A percentile compares a stretch with the other conserved stretches of the same genome.
phyloP scores from a whole-genome alignment of 495 filamentous ascomycete species.

The Aspergillus hancockii region DNA sequence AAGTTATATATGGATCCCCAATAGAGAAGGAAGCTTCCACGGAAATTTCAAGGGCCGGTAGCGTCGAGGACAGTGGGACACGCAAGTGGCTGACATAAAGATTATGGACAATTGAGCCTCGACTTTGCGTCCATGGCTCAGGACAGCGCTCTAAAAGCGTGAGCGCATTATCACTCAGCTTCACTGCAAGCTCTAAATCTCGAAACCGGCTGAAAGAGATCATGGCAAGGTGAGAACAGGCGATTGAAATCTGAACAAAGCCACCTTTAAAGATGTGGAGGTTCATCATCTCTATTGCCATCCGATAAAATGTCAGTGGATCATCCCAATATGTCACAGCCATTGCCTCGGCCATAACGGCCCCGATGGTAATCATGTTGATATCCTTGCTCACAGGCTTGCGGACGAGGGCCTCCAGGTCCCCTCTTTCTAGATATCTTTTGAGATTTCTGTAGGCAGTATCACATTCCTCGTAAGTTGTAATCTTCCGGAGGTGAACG shows the following conservation, averaged over 20 bases:
- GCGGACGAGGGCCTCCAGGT: conserved; percentile 54
- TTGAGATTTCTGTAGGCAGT: conserved; percentile 62
- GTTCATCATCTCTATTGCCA: conserved; percentile 69
- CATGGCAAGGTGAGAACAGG: conserved; percentile 72
- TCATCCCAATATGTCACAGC: conserved; percentile 85
- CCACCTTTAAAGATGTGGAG: conserved; percentile 64
- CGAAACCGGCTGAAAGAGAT: conserved; percentile 73
- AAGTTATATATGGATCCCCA: conserved; percentile 72
- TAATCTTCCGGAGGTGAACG: conserved; percentile 61
- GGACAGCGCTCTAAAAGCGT: conserved; percentile 65
- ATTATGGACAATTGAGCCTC: conserved; percentile 70
- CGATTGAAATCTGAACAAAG: conserved; percentile 75
- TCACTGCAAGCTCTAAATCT: conserved; percentile 66
- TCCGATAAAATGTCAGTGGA: conserved; percentile 71
- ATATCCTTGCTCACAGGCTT: conserved; percentile 54
- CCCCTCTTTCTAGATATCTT: conserved; percentile 57
- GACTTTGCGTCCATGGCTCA: conserved; percentile 68
- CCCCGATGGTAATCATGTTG: conserved; percentile 63
- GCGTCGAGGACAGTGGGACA: conserved; percentile 57
- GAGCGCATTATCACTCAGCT: conserved; percentile 63
- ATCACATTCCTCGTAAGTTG: conserved; percentile 76
- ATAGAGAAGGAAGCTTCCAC: conserved; percentile 70
- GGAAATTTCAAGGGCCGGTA: conserved; percentile 64
- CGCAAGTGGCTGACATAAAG: conserved; percentile 75
- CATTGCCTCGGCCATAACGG: conserved; percentile 74